Evolutionary conservation across 2,329 filamentous ascomycete species (phyloP).

Genomic region (Boeremia lycopersici): DNA sequence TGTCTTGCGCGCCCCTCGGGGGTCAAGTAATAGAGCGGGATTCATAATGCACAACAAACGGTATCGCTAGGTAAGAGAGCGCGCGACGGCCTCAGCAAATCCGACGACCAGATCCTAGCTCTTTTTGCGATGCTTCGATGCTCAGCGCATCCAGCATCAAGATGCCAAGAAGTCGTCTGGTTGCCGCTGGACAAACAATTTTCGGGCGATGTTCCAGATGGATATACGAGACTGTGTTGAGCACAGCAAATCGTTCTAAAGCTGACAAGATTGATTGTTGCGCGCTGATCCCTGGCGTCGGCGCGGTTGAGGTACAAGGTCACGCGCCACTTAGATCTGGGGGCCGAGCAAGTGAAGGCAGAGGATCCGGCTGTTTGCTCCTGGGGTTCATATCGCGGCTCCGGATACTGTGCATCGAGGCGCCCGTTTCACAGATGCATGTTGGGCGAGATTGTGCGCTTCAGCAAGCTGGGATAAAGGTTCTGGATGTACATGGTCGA

Average conservation of each 20-base stretch:
- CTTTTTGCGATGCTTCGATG: constrained; percentile 18
- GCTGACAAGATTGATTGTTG: background rate
- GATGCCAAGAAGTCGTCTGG: constrained; percentile 17
- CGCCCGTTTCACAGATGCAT: constrained; percentile 10
- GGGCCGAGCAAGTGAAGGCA: constrained; percentile 30
- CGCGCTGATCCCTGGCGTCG: constrained; percentile 1
- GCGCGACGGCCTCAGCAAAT: background rate
- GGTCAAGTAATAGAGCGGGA: constrained; percentile 36
- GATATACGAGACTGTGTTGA: background rate
- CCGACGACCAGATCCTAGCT: constrained; percentile 5
- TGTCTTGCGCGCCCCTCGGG: constrained; percentile 30
- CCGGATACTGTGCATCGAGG: constrained; percentile 18
- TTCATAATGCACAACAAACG: constrained; percentile 27
- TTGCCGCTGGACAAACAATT: constrained; percentile 4
- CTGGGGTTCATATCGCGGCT: constrained; percentile 23
- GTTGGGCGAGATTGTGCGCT: background rate
- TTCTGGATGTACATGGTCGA: background rate
- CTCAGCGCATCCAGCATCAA: constrained; percentile 23
- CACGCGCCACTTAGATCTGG: constrained; percentile 26
- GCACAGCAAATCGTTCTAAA: background rate
- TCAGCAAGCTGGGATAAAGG: constrained; percentile 1
- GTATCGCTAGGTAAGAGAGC: constrained; percentile 20
- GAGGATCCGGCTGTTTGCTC: constrained; percentile 5
- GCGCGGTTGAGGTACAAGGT: constrained; percentile 19
- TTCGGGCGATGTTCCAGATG: background rate